These are phyloP conservation scores for Clavispora vitiphila DNA, from an alignment of 805 yeast species.

Conservation along the genomic window DNA sequence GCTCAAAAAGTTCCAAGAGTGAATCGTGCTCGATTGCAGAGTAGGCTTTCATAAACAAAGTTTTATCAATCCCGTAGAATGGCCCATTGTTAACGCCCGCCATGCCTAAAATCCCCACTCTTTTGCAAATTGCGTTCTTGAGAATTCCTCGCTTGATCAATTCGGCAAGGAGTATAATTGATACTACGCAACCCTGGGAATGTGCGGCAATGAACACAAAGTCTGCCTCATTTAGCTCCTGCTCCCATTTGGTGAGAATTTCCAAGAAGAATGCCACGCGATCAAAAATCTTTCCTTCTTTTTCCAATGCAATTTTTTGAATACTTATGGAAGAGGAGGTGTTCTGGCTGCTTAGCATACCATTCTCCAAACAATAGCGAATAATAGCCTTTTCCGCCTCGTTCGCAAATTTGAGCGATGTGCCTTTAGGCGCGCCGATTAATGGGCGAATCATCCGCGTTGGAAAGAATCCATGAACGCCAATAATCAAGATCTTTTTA, in stretches of 20 bases:
- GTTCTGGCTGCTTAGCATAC: slow-evolving; percentile 30
- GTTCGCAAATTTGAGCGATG: slow-evolving; percentile 82
- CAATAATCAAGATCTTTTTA: slow-evolving; percentile 72
- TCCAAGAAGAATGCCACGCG: slow-evolving; percentile 78
- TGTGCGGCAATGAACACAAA: slow-evolving; percentile 89
- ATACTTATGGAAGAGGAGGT: slow-evolving; percentile 39
- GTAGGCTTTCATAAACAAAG: slow-evolving; percentile 78
- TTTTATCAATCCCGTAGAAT: slow-evolving; percentile 83
- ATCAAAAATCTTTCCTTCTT: slow-evolving; percentile 85
- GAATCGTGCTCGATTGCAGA: slow-evolving; percentile 88
- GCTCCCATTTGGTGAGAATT: slow-evolving; percentile 62
- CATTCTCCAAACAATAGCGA: slow-evolving; percentile 49
- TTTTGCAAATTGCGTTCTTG: slow-evolving; percentile 36
- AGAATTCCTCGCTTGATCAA: slow-evolving; percentile 54
- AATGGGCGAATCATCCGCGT: slow-evolving; percentile 76
- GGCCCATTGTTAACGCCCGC: slow-evolving; percentile 97
- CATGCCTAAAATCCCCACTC: slow-evolving; percentile 80
- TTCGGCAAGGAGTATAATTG: slow-evolving; percentile 70
- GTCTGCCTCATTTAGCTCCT: slow-evolving; percentile 63
- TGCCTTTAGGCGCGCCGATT: slow-evolving; percentile 95
- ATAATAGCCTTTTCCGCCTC: slow-evolving; percentile 79
- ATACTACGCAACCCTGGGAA: slow-evolving; percentile 94
- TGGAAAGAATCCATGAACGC: slow-evolving; percentile 97
- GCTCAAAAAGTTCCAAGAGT: slow-evolving; percentile 77
- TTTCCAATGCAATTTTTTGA: slow-evolving; percentile 91